Base-by-base conservation (phyloP, 2,329 filamentous ascomycete species). In the Phoma sp. region DNA sequence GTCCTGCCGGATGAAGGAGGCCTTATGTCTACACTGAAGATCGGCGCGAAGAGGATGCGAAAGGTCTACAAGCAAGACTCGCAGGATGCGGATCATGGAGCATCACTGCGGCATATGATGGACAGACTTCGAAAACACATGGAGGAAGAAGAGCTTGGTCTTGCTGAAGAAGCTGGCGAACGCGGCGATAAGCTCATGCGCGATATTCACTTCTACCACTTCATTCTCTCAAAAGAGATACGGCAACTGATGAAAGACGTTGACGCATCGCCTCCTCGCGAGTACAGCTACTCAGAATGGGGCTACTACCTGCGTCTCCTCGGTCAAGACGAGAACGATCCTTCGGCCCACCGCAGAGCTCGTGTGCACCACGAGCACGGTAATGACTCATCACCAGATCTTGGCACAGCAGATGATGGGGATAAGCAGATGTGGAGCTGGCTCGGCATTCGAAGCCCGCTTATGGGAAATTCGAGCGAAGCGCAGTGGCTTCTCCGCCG, bases 401-500 rank as follows among this genome's bases (percentile, higher is more conserved):
- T 74, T 11, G 72, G 70, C 1, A 67, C 62, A 4, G 70, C 70
- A 11, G 66, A 69, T 7, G 67, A 69, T 25, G 69, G 65, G 3
- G 59, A 67, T 37, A 58, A 69, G 9, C 89, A 86, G 83, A 86
- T 83, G 6, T 91, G 89, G 89, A 90, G 87, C 30, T 93, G 89
- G 89, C 81, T 92, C 1, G 88, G 87, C 0, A 80, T 84, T 41
- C 77, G 83, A 11, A 89, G 86, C 60, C 89, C 89, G 3, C 77
- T 92, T 10, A 87, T 91, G 84, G 84, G 87, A 3, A 81, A 81
- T 42, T 82, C 86, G 65, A 83, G 84, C 51, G 89, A 92, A 75
- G 82, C 85, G 11, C 84, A 90, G 68, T 92, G 89, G 89, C 84
- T 92, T 32, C 71, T 91, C 36, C 86, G 90, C 55, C 80, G 83